A percentile compares a stretch with the other conserved stretches of the same genome.
These are phyloP conservation scores for Phytophthora citrophthora DNA, from an alignment of 352 stramenopile species.

Conservation along the genomic window DNA sequence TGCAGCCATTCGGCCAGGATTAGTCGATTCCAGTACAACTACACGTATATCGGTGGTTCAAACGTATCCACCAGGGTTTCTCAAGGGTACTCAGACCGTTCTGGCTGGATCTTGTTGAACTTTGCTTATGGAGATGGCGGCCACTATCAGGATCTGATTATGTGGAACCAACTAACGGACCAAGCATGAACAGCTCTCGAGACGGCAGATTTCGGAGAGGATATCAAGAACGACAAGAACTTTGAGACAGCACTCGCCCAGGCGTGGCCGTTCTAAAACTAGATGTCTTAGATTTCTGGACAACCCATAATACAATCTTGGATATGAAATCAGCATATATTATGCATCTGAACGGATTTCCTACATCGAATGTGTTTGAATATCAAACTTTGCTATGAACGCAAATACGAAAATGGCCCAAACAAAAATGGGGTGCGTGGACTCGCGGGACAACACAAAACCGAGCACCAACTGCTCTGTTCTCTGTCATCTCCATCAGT, in stretches of 20 bases:
- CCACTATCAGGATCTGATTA: neutral
- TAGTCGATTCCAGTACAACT: neutral
- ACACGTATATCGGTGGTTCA: neutral
- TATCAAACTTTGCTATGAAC: too few relatives aligned
- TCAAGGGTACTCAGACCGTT: neutral
- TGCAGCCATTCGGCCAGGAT: neutral
- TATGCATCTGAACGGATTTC: too few relatives aligned
- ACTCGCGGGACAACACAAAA: too few relatives aligned
- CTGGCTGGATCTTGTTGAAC: neutral
- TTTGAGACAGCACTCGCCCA: neutral
- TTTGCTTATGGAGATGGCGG: neutral
- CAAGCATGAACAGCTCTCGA: neutral
- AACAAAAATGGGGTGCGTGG: too few relatives aligned
- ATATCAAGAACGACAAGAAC: neutral
- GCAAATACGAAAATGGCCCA: too few relatives aligned
- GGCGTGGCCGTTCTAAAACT: neutral
- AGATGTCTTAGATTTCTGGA: too few relatives aligned
- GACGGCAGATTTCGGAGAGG: neutral
- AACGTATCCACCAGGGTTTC: neutral
- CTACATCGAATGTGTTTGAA: too few relatives aligned
- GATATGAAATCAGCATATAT: too few relatives aligned
- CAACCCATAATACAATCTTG: too few relatives aligned
- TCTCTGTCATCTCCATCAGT: too few relatives aligned
- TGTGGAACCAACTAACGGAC: slow-evolving; percentile 4
- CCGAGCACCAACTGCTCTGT: too few relatives aligned